Conservation (phyloP, 345 rosid species). For the Moringa oleifera region DNA sequence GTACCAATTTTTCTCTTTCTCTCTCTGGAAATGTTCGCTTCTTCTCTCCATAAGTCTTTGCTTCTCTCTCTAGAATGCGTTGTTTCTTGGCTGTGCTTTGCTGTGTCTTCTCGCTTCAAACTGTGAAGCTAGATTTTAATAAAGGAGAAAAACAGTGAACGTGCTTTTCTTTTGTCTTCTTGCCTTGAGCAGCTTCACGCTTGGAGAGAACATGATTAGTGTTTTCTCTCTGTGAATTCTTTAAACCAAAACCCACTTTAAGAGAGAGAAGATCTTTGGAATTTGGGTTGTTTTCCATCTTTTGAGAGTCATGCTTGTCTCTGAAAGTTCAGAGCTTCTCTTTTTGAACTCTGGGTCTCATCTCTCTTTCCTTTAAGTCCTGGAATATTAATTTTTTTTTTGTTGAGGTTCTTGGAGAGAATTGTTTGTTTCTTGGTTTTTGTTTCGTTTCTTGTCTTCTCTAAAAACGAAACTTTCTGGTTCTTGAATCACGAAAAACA, state of each 20-base stretch:
- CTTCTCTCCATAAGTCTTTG: neutral
- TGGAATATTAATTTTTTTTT: slow-evolving; percentile 13
- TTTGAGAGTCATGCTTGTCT: slow-evolving; percentile 71
- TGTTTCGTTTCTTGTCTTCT: slow-evolving; percentile 5
- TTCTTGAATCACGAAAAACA: slow-evolving; percentile 39
- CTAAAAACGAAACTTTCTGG: slow-evolving; percentile 5
- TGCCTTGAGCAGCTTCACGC: slow-evolving; percentile 48
- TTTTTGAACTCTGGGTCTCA: slow-evolving; percentile 20
- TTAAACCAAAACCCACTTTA: slow-evolving; percentile 19
- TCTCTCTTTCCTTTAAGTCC: slow-evolving; percentile 10
- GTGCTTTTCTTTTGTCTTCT: slow-evolving; percentile 41
- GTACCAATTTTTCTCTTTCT: slow-evolving; percentile 22
- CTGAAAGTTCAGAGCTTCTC: slow-evolving; percentile 20
- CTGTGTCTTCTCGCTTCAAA: slow-evolving; percentile 26
- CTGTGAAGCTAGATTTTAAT: slow-evolving; percentile 20
- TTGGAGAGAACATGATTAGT: slow-evolving; percentile 53
- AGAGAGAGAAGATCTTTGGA: slow-evolving; percentile 37
- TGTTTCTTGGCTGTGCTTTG: slow-evolving; percentile 40
- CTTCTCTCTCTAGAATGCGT: slow-evolving; percentile 1
- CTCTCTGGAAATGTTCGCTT: slow-evolving; percentile 17
- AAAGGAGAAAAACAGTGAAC: slow-evolving; percentile 39
- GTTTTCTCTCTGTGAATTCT: slow-evolving; percentile 19
- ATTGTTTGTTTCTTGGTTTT: slow-evolving; percentile 10
- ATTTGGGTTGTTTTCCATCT: slow-evolving; percentile 64
- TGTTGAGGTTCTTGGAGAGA: slow-evolving; percentile 4